Evolutionary conservation across 306 rosid species (phyloP), one percentile per base, ranked within the genome.

Genomic region (Acmispon strigosus): DNA sequence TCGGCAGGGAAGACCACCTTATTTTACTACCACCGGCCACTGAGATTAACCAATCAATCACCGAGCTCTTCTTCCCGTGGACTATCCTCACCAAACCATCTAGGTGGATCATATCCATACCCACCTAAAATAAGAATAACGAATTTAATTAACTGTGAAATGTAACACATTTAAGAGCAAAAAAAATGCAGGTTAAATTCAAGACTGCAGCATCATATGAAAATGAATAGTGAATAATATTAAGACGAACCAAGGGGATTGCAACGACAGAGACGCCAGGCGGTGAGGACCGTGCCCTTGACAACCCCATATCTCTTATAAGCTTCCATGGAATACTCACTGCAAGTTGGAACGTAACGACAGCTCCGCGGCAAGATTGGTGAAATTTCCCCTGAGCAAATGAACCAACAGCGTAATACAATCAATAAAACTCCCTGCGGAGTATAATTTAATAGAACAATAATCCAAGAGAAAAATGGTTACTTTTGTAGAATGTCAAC

Each of bases 241-340:
- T 27, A 4, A 32, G 5, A 32, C 37, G 37, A 32, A 93, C 97
- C 98, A 62, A 93, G 84, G 14, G 98, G 98, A 83, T 93, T 93
- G 73, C 98, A 90, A 42, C 98, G 94, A 73, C 96, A 90, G 13
- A 90, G 53, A 24, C 98, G 97, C 88, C 94, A 93, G 16, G 87
- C 77, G 18, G 96, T 90, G 88, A 93, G 81, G 61, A 84, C 51
- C 0, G 92, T 81, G 27, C 98, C 98, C 85, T 87, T 90, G 41
- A 70, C 74, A 66, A 85, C 56, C 44, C 98, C 98, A 57, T 93
- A 88, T 61, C 81, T 88, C 89, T 90, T 87, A 86, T 90, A 93
- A 70, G 98, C 98, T 81, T 87, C 84, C 97, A 93, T 93, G 43
- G 96, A 88, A 80, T 93, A 93, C 88, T 90, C 97, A 58, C 98